phyloP scores from a whole-genome alignment of 2,329 filamentous ascomycete species.

The Aureobasidium mangrovei region DNA sequence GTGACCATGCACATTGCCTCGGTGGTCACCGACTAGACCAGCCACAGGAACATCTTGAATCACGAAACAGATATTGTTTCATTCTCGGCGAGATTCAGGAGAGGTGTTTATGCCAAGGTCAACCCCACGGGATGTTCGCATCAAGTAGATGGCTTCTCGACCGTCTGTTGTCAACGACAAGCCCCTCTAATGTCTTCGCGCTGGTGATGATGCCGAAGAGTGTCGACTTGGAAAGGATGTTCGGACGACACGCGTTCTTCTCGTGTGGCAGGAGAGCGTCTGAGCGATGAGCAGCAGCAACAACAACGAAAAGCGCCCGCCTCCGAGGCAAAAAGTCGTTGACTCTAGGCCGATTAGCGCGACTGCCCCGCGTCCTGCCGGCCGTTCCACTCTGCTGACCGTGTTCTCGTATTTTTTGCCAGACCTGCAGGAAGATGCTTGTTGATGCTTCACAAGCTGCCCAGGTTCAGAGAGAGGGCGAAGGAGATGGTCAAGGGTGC shows the following conservation, averaged over 20 bases:
- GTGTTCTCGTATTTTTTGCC: not conserved
- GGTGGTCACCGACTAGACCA: not conserved
- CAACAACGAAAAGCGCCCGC: not conserved
- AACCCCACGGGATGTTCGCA: not conserved
- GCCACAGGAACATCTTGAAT: not conserved
- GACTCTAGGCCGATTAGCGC: not conserved
- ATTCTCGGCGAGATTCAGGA: slow-evolving; percentile 7
- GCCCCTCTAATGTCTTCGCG: not conserved
- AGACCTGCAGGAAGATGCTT: too few species aligned
- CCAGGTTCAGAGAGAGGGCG: too few species aligned
- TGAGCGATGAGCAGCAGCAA: not conserved
- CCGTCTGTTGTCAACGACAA: not conserved
- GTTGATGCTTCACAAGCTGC: too few species aligned
- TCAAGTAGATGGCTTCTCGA: not conserved
- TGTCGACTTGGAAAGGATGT: not conserved
- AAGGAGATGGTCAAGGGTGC: too few species aligned
- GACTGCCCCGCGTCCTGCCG: not conserved
- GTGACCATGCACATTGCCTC: not conserved
- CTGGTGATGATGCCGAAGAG: not conserved
- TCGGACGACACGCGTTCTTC: slow-evolving; percentile 1
- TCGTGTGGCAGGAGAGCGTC: not conserved
- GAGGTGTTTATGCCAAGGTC: not conserved
- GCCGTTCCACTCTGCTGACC: not conserved
- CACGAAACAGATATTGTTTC: not conserved
- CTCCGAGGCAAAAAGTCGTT: not conserved